Evolutionary conservation across 2,329 filamentous ascomycete species (phyloP).

Genomic region (Colletotrichum navitas): DNA sequence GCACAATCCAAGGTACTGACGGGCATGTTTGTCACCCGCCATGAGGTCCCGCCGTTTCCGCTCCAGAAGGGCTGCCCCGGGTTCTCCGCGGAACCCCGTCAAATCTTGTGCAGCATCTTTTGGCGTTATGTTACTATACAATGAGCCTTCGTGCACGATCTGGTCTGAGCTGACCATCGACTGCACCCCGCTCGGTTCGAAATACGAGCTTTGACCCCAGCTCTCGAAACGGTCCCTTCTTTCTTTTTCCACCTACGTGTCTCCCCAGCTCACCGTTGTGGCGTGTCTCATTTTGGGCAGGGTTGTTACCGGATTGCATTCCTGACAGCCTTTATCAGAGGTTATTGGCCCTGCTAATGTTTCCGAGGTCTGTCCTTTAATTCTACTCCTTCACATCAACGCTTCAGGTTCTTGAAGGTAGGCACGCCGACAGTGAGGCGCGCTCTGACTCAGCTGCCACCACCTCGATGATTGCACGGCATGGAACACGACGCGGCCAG

Average conservation of each 20-base stretch:
- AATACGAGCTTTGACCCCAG: constrained; percentile 17
- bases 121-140: background rate
- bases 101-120: background rate
- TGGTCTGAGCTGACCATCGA: background rate
- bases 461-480: background rate
- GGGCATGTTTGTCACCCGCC: background rate
- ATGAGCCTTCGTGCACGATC: background rate
- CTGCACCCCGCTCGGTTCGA: background rate
- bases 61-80: background rate
- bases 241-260: background rate
- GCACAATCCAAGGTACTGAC: background rate
- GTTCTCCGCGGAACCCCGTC: constrained; percentile 1
- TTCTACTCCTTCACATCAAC: background rate
- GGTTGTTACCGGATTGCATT: constrained; percentile 1
- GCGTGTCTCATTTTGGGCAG: constrained; percentile 6
- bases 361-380: background rate
- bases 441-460: background rate
- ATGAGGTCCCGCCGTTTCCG: background rate
- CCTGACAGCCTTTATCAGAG: background rate
- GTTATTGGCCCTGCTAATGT: background rate
- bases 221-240: background rate
- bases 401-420: constrained; percentile 3
- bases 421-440: constrained; percentile 3
- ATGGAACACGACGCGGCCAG: background rate
- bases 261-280: background rate